Evolutionary conservation across 768 basidiomycete species (phyloP).

Genomic region (Phlebiopsis gigantea): DNA sequence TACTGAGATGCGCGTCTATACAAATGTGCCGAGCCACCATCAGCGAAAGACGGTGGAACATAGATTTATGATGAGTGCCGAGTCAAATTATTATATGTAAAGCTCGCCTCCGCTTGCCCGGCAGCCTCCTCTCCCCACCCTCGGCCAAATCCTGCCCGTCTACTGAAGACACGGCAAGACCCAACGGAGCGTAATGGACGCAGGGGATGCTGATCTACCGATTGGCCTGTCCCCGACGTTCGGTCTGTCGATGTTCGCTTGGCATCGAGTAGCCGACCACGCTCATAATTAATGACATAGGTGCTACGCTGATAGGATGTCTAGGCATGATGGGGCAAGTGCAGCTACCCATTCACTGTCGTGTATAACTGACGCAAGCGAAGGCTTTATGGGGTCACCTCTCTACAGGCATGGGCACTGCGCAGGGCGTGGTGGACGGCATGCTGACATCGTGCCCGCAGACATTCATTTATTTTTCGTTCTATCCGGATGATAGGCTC

Average conservation of each 20-base stretch:
- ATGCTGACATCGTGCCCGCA: background rate
- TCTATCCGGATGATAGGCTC: constrained; percentile 8
- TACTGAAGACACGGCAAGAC: background rate
- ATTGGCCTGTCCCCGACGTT: constrained; percentile 5
- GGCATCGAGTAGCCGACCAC: background rate
- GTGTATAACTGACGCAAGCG: background rate
- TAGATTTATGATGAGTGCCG: background rate
- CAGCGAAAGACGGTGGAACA: background rate
- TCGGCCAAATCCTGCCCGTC: background rate
- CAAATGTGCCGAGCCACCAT: background rate
- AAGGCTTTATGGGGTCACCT: constrained; percentile 11
- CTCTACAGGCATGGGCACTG: constrained; percentile 3
- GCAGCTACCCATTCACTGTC: background rate
- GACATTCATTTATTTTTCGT: constrained; percentile 11
- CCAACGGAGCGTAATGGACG: background rate
- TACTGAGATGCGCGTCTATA: background rate
- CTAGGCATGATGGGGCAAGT: constrained; percentile 13
- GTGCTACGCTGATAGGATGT: constrained; percentile 9
- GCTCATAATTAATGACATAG: background rate
- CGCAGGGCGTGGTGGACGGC: background rate
- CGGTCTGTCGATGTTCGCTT: background rate
- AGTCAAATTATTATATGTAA: background rate
- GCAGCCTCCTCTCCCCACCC: background rate
- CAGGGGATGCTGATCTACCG: too few relatives aligned
- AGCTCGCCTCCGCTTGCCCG: background rate